A percentile compares a stretch with the other conserved stretches of the same genome.
These are phyloP conservation scores for Rasamsonia emersonii DNA, from an alignment of 2,329 filamentous ascomycete species.

Conservation along the genomic window DNA sequence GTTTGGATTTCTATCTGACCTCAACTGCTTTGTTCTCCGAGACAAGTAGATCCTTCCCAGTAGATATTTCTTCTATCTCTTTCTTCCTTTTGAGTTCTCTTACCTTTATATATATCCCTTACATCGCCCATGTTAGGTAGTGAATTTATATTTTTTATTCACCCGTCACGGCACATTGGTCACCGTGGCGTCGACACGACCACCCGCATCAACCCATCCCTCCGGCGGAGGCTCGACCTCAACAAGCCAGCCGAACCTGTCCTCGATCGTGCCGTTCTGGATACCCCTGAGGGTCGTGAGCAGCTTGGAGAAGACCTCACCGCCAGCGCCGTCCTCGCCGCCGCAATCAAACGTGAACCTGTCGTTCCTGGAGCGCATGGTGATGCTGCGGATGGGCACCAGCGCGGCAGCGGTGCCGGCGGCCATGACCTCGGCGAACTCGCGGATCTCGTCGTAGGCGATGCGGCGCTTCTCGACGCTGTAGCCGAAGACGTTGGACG, in stretches of 20 bases:
- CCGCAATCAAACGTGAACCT: conserved; percentile 47
- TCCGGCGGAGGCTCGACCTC: conserved; percentile 27
- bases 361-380: conserved; percentile 52
- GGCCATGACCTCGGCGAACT: conserved; percentile 75
- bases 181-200: conserved; percentile 9
- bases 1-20: no score
- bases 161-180: conserved; percentile 19
- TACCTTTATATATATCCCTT: no score
- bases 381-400: conserved; percentile 87
- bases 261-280: conserved; percentile 70
- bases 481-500: conserved; percentile 64
- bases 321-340: conserved; percentile 39
- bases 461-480: conserved; percentile 65
- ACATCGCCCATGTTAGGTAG: no score
- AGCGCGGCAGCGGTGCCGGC: conserved; percentile 86
- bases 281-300: conserved; percentile 73
- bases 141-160: neutral
- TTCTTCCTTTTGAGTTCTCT: no score
- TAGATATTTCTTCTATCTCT: no score
- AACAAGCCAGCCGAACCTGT: conserved; percentile 64
- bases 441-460: conserved; percentile 51
- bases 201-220: conserved; percentile 16
- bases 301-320: conserved; percentile 63
- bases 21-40: no score
- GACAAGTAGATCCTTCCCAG: no score